These are phyloP conservation scores for Drosera capensis DNA, from an alignment of 148 eudicot genomes.

Conservation along the genomic window DNA sequence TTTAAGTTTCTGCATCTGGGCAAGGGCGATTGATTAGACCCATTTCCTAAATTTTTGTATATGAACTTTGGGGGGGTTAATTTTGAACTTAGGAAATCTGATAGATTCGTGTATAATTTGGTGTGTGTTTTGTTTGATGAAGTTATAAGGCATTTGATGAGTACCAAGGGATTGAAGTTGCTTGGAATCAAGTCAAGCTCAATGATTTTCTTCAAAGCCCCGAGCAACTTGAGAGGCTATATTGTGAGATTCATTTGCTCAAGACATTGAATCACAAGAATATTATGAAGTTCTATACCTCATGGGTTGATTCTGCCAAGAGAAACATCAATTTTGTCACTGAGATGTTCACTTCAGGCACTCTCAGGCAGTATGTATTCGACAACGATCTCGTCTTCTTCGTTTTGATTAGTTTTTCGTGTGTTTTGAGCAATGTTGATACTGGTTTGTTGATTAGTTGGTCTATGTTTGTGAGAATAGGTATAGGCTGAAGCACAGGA, in stretches of 20 bases:
- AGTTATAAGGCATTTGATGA: constrained; percentile 30
- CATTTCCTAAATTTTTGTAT: background rate
- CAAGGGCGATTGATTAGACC: background rate
- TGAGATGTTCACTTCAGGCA: constrained; percentile 32
- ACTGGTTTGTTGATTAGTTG: background rate
- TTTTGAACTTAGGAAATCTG: too few relatives aligned
- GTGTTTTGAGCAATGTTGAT: background rate
- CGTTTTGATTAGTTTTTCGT: background rate
- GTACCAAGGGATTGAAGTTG: constrained; percentile 25
- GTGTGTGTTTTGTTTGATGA: background rate
- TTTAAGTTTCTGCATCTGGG: background rate
- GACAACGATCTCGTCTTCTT: background rate
- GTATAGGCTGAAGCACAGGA: constrained; percentile 7
- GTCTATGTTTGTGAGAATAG: constrained; percentile 3
- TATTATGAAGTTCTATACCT: constrained; percentile 24
- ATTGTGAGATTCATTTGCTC: constrained; percentile 24
- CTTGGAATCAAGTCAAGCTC: constrained; percentile 52
- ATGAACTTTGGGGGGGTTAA: background rate
- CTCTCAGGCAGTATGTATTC: constrained; percentile 23
- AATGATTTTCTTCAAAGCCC: constrained; percentile 25
- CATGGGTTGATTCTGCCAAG: constrained; percentile 27
- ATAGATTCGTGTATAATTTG: background rate
- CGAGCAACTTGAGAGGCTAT: constrained; percentile 26
- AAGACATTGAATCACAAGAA: constrained; percentile 24
- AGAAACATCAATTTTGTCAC: constrained; percentile 26